Percentiles rank a stretch among this genome's conserved stretches.
These are phyloP conservation scores for Wickerhamomyces sp. DNA, from an alignment of 1,139 yeast genomes.

Conservation along the genomic window DNA sequence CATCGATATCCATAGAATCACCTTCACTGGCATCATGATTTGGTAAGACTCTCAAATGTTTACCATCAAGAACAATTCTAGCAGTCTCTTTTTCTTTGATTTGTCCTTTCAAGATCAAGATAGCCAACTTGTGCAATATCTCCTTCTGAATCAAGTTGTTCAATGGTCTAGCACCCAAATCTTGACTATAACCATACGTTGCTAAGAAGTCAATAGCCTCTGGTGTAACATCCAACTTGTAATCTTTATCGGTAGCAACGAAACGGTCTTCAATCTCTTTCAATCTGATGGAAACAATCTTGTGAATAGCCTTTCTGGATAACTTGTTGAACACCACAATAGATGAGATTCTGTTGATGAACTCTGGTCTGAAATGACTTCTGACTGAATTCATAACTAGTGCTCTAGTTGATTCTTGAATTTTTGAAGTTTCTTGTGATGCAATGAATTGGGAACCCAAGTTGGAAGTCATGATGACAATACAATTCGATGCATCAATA, in stretches of 20 bases:
- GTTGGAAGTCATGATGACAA: constrained; percentile 94
- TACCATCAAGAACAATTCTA: constrained; percentile 47
- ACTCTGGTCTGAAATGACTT: constrained; percentile 94
- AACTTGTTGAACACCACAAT: constrained; percentile 89
- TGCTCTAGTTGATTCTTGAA: constrained; percentile 63
- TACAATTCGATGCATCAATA: constrained; percentile 87
- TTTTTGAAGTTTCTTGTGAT: constrained; percentile 57
- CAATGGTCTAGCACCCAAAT: constrained; percentile 96
- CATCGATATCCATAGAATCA: constrained; percentile 45
- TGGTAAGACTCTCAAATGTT: constrained; percentile 74
- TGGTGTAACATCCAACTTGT: constrained; percentile 63
- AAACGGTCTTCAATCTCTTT: constrained; percentile 82
- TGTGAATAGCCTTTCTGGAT: constrained; percentile 84
- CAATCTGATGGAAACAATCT: constrained; percentile 83
- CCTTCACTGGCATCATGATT: constrained; percentile 64
- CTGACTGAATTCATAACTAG: constrained; percentile 83
- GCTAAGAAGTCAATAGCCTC: constrained; percentile 79
- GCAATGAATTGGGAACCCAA: constrained; percentile 90
- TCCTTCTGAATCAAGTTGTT: constrained; percentile 90
- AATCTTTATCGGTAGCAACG: constrained; percentile 72
- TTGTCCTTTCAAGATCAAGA: constrained; percentile 83
- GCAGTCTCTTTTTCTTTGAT: constrained; percentile 84
- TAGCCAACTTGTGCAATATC: constrained; percentile 80
- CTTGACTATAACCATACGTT: constrained; percentile 82
- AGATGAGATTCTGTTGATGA: constrained; percentile 90